Conservation (phyloP, 768 basidiomycete species). For the Dentipellis fragilis region DNA sequence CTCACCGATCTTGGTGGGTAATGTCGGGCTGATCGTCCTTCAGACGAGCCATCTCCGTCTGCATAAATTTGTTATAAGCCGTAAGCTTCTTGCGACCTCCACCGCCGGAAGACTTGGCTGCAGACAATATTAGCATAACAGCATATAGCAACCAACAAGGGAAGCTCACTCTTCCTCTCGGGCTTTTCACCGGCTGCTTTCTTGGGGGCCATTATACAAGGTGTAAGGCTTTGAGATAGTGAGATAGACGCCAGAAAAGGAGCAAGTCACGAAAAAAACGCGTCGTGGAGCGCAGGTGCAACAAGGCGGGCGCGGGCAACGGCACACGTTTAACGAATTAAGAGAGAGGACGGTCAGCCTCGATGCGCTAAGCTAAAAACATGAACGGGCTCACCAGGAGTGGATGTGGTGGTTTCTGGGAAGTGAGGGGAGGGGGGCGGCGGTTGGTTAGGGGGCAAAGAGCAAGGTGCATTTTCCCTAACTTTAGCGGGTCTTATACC, state of each 20-base stretch:
- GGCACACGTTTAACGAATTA: background rate
- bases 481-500: constrained; percentile 11
- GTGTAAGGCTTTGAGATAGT: background rate
- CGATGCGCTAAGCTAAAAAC: background rate
- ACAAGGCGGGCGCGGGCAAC: background rate
- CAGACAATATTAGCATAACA: constrained; percentile 10
- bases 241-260: background rate
- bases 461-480: constrained; percentile 16
- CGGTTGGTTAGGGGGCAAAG: constrained; percentile 19
- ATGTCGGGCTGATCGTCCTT: constrained; percentile 69
- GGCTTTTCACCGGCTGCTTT: constrained; percentile 12
- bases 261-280: constrained; percentile 2
- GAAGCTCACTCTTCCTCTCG: constrained; percentile 11
- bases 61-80: constrained; percentile 74
- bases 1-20: constrained; percentile 64
- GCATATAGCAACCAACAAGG: background rate
- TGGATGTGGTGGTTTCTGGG: constrained; percentile 1
- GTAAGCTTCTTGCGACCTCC: constrained; percentile 53
- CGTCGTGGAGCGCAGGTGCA: background rate
- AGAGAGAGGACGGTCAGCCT: background rate
- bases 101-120: constrained; percentile 43
- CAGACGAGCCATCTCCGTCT: constrained; percentile 68
- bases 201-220: constrained; percentile 5
- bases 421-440: constrained; percentile 9
- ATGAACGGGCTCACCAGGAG: constrained; percentile 2